Conservation (phyloP, 2,329 filamentous ascomycete genomes). For the Monilinia fructicola region DNA sequence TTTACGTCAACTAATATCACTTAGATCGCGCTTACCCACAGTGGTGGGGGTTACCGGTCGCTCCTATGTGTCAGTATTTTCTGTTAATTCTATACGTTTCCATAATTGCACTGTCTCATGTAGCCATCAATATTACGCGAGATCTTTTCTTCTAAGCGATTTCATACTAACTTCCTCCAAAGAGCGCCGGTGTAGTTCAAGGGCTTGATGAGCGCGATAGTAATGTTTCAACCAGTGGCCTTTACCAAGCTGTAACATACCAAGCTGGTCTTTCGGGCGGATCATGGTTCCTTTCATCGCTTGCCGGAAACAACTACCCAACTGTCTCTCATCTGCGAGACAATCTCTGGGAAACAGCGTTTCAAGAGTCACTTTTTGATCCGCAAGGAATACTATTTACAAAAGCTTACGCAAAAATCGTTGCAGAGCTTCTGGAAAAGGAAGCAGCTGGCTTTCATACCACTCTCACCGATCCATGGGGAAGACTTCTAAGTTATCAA, state of each 20-base stretch:
- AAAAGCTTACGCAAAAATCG: conserved; percentile 31
- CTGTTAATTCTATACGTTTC: background rate
- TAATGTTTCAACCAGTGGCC: conserved; percentile 43
- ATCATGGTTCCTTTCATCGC: conserved; percentile 47
- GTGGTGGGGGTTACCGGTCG: conserved; percentile 39
- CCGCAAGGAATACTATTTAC: conserved; percentile 42
- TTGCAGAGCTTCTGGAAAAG: conserved; percentile 32
- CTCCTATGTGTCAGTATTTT: conserved; percentile 32
- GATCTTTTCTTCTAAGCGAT: background rate
- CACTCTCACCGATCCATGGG: conserved; percentile 33
- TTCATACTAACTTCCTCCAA: background rate
- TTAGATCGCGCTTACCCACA: conserved; percentile 43
- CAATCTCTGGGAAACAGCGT: conserved; percentile 45
- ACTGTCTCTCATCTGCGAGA: conserved; percentile 45
- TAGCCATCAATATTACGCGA: background rate
- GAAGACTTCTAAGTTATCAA: conserved; percentile 32
- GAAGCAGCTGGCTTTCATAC: conserved; percentile 38
- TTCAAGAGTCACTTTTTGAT: conserved; percentile 43
- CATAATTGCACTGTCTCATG: background rate
- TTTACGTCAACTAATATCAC: conserved; percentile 4
- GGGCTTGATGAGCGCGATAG: conserved; percentile 45
- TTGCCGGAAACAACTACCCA: conserved; percentile 49
- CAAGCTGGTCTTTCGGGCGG: conserved; percentile 49
- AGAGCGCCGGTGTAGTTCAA: conserved; percentile 37
- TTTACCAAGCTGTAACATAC: conserved; percentile 49